Base-by-base conservation (phyloP, 176 grass and related monocot genomes). In the barley (Hordeum vulgare) region DNA sequence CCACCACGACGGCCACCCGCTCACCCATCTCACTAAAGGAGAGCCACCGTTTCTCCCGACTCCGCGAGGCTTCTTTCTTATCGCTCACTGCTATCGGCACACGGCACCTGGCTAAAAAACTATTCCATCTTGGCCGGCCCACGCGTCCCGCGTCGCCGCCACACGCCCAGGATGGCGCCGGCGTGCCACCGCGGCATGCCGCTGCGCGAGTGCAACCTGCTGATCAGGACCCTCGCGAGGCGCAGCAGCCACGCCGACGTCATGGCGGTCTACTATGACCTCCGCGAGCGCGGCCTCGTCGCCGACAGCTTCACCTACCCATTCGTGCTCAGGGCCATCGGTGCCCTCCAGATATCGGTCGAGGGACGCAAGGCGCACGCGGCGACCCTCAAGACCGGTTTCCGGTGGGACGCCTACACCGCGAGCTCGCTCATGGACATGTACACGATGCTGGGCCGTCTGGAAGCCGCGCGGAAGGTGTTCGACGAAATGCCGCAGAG, bases 261-360 rank as follows among this genome's bases (percentile, higher is more conserved):
- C 66, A 84, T 91, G 72, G 67, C 79, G 57, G 85, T 94, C 56
- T 91, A 89, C 82, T 25, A 80, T 74, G 81, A 81, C 44, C 88
- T 91, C 74, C 87, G 92, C 25, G 82, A 37, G 54, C 80, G 76
- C 15, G 84, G 82, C 8, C 63, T 94, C 68, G 71, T 71, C 9
- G 84, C 92, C 1, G 92, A 94, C 81, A 92, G 85, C 63, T 94
- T 91, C 82, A 91, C 92, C 45, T 94, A 94, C 75, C 87, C 85
- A 14, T 86, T 91, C 47, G 85, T 94, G 85, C 77, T 94, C 24
- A 91, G 65, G 82, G 87, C 89, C 11, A 74, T 94, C 23, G 89
- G 87, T 6, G 65, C 26, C 20, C 85, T 94, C 58, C 82, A 78
- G 51, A 80, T 94, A 8, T 42, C 67, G 18, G 51, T 44, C 21